phyloP scores from a whole-genome alignment of 805 yeast species.

The Jamesozyma jinghongensis region DNA sequence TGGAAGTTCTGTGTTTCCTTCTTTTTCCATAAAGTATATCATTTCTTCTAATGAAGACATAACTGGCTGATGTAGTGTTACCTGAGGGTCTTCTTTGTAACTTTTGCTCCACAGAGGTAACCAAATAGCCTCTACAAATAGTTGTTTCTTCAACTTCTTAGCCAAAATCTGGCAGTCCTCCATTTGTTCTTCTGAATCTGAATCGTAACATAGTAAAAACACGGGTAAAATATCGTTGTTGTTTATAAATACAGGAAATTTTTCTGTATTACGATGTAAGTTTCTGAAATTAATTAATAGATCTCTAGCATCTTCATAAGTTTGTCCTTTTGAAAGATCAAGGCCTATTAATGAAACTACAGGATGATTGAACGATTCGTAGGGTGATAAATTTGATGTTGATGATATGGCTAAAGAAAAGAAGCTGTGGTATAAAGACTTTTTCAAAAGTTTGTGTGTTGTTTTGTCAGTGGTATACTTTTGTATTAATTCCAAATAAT shows the following conservation, averaged over 20 bases:
- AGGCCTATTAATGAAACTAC: slow-evolving; percentile 63
- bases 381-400: slow-evolving; percentile 54
- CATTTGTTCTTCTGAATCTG: slow-evolving; percentile 36
- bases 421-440: slow-evolving; percentile 47
- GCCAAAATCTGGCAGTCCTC: slow-evolving; percentile 34
- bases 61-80: slow-evolving; percentile 25
- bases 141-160: slow-evolving; percentile 35
- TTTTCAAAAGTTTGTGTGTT: slow-evolving; percentile 28
- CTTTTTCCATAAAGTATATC: slow-evolving; percentile 11
- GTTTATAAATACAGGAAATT: slow-evolving; percentile 45
- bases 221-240: slow-evolving; percentile 51
- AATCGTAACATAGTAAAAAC: slow-evolving; percentile 44
- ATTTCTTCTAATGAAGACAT: slow-evolving; percentile 25
- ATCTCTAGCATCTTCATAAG: slow-evolving; percentile 46
- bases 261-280: slow-evolving; percentile 37
- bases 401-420: slow-evolving; percentile 49
- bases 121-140: slow-evolving; percentile 30
- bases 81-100: slow-evolving; percentile 3
- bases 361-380: slow-evolving; percentile 85
- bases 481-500: slow-evolving; percentile 28
- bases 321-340: slow-evolving; percentile 30
- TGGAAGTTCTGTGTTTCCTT: slow-evolving; percentile 12
- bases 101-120: slow-evolving; percentile 23
- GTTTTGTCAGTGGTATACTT: slow-evolving; percentile 22
- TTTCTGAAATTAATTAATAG: slow-evolving; percentile 46